Evolutionary conservation across 106 monocot species (phyloP), one percentile per base, ranked within the genome.

Genomic region (Alisma plantagoaquatica): DNA sequence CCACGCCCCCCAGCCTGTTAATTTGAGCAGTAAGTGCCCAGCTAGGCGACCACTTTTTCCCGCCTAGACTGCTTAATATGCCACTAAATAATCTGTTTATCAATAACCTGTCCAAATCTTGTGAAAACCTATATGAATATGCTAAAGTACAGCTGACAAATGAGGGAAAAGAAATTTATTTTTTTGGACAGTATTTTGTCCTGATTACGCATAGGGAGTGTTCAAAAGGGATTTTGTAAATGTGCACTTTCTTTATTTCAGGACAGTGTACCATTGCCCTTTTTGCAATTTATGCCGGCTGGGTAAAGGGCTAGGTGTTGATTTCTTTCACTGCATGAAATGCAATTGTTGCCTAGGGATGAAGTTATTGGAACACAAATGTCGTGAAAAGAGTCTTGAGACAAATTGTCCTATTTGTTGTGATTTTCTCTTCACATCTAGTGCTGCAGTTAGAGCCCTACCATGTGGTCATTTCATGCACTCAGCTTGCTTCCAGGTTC

Each of bases 391-490:
- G 47, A 67, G 81, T 10, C 66, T 98, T 1, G 96, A 98, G 60
- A 67, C 85, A 31, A 98, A 98, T 31, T 98, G 96, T 42, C 96
- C 96, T 43, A 98, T 98, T 52, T 98, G 96, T 54, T 98, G 89
- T 64, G 96, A 98, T 64, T 89, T 89, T 64, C 56, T 99, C 10
- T 98, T 90, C 38, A 99, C 98, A 55, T 99, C 98, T 22, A 90
- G 90, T 67, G 82, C 71, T 27, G 68, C 85, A 29, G 84, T 98
- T 3, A 61, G 85, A 72, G 80, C 84, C 43, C 61, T 89, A 26
- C 89, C 85, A 27, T 98, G 89, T 52, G 89, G 89, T 26, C 89
- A 89, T 67, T 98, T 89, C 73, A 89, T 98, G 89, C 96, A 89
- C 57, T 89, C 98, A 41, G 81, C 98, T 22, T 98, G 98, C 46